Evolutionary conservation across 352 stramenopile species (phyloP), one percentile per base, ranked within the genome.

Genomic region (Phytophthora pseudosyringae): DNA sequence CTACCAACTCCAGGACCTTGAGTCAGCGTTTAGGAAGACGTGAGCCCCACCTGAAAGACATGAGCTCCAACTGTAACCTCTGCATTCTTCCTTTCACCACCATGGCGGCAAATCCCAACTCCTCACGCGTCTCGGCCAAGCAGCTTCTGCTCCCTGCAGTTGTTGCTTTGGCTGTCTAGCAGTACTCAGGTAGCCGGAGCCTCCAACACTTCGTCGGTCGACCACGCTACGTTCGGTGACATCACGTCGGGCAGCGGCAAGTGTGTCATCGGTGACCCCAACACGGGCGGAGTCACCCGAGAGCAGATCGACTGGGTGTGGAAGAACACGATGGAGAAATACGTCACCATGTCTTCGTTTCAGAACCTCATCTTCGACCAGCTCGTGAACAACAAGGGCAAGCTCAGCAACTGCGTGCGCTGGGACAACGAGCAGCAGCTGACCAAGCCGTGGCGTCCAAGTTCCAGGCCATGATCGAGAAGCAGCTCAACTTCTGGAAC

Each of bases 341-440:
- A 59, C 38, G 18, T 59, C 21, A 21, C 21, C 21, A 21, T 2
- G 2, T 28, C 36, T 25, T 15, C 12, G 26, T 59, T 59, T 15
- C 21, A 36, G 51, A 59, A 59, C 51, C 51, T 59, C 26, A 49
- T 49, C 16, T 59, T 59, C 51, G 51, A 59, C 38, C 51, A 59
- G 39, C 38, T 59, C 12, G 31, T 59, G 15, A 59, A 13, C 15
- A 50, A 40, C 51, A 50, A 59, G 16, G 21, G 21, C 21, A 21
- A 21, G 21, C 21, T 21, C 21, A 21, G 21, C 21, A 2, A 21
- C 21, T 21, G 51, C 10, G 52, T 59, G 6, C 39, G 52, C 5
- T 51, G 52, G 39, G 52, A 59, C 28, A 59, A n/a, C 29, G 29
- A 40, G 6, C 3, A 59, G 29, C 41, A 51, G 16, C 16, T 59